Conservation (phyloP, 495 filamentous ascomycete species). For the Aspergillus sclerotioniger region DNA sequence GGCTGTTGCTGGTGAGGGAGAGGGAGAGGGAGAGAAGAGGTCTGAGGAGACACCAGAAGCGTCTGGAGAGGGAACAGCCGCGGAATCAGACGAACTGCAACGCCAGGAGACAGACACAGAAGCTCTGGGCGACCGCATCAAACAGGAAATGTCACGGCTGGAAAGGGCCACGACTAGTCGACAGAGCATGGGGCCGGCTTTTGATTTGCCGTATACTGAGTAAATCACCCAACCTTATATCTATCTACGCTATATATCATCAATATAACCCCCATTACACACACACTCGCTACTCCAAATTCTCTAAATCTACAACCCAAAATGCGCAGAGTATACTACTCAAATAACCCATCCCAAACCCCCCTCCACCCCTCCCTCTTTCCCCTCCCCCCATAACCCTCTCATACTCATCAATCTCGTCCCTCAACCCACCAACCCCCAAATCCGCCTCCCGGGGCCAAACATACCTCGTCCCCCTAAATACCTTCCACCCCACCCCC, state of each 20-base stretch:
- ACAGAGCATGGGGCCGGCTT: conserved; percentile 1
- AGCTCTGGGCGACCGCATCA: background rate
- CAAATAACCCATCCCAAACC: too few relatives aligned
- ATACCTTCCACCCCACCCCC: conserved; percentile 54
- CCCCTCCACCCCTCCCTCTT: too few relatives aligned
- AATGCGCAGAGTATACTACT: too few relatives aligned
- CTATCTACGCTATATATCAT: too few relatives aligned
- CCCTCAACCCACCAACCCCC: conserved; percentile 30
- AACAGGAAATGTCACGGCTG: conserved; percentile 2
- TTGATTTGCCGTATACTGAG: conserved; percentile 8
- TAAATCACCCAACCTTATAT: too few relatives aligned
- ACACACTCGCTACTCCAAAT: background rate
- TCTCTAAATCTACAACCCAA: too few relatives aligned
- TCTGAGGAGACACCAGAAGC: background rate
- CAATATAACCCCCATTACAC: background rate
- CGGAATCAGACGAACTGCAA: background rate
- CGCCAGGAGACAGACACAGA: background rate
- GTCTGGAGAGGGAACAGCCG: background rate
- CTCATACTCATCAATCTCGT: conserved; percentile 65
- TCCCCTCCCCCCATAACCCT: background rate
- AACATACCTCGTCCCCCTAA: conserved; percentile 47
- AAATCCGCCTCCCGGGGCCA: conserved; percentile 39
- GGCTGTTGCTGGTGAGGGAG: conserved; percentile 25
- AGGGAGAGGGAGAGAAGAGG: background rate
- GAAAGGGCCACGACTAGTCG: background rate